These are phyloP conservation scores for Gymnopus androsaceus DNA, from an alignment of 1,284 basidiomycete species.

Conservation along the genomic window DNA sequence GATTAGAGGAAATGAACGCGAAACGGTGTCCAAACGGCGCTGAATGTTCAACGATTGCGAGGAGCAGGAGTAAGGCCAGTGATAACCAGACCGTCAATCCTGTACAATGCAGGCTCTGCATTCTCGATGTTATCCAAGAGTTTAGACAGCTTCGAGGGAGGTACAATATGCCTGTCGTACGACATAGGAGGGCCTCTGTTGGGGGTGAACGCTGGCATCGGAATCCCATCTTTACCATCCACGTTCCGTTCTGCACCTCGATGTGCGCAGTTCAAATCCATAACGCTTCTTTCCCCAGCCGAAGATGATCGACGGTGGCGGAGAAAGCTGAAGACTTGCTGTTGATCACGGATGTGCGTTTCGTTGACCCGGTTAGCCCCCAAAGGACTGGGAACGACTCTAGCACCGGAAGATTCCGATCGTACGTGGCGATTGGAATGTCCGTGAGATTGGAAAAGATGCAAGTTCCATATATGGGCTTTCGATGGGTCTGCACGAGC, in stretches of 20 bases:
- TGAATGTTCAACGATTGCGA: not conserved
- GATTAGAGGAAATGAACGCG: too few species aligned
- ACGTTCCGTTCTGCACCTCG: not conserved
- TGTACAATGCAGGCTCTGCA: not conserved
- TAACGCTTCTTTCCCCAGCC: constrained; percentile 32
- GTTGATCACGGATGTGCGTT: not conserved
- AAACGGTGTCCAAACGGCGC: not conserved
- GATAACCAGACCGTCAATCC: not conserved
- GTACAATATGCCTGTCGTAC: constrained; percentile 15
- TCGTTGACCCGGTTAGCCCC: not conserved
- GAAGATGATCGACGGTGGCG: constrained; percentile 39
- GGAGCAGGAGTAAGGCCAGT: constrained; percentile 10
- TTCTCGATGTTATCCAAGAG: constrained; percentile 16
- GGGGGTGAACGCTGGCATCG: not conserved
- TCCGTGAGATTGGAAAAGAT: constrained; percentile 36
- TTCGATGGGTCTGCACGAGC: constrained; percentile 9
- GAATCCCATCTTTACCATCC: not conserved
- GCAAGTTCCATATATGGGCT: constrained; percentile 25
- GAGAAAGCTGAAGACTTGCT: constrained; percentile 7
- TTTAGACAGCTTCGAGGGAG: constrained; percentile 17
- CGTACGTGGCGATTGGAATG: not conserved
- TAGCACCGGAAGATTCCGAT: not conserved
- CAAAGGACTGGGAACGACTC: not conserved
- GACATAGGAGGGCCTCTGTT: not conserved
- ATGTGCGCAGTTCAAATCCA: not conserved